Evolutionary conservation across 495 filamentous ascomycete genomes (phyloP).

Genomic region (Xylaria sp.): DNA sequence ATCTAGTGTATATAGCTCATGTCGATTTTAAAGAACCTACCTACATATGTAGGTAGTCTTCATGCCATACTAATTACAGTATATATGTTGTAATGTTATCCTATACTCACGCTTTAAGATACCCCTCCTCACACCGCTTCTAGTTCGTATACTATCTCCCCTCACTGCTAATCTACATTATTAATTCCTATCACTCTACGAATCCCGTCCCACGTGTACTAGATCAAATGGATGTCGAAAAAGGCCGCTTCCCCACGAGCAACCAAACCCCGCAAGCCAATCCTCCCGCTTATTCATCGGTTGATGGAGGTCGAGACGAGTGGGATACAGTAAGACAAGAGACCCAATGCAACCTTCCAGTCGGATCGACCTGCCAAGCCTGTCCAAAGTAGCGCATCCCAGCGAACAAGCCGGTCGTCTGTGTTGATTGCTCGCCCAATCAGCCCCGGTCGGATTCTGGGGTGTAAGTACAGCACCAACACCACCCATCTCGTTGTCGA

Average conservation of each 20-base stretch:
- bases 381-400: slow-evolving; percentile 13
- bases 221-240: background rate
- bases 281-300: background rate
- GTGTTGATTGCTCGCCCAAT: slow-evolving; percentile 1
- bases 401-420: background rate
- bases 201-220: slow-evolving; percentile 9
- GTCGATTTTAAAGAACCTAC: no score
- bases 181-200: background rate
- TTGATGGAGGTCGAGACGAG: background rate
- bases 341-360: slow-evolving; percentile 35
- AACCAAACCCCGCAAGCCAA: slow-evolving; percentile 12
- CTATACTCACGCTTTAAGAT: no score
- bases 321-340: slow-evolving; percentile 30
- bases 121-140: slow-evolving; percentile 1
- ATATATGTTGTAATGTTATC: no score
- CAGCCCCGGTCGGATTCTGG: background rate
- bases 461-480: background rate
- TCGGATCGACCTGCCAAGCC: slow-evolving; percentile 44
- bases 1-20: no score
- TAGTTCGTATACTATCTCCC: no score
- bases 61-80: no score
- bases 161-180: slow-evolving; percentile 6
- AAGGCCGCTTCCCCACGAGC: slow-evolving; percentile 9
- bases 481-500: background rate
- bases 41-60: no score